Percentiles rank a stretch among this genome's conserved stretches.
These are phyloP conservation scores for Phylloporus sp. DNA, from an alignment of 768 basidiomycete species.

Conservation along the genomic window DNA sequence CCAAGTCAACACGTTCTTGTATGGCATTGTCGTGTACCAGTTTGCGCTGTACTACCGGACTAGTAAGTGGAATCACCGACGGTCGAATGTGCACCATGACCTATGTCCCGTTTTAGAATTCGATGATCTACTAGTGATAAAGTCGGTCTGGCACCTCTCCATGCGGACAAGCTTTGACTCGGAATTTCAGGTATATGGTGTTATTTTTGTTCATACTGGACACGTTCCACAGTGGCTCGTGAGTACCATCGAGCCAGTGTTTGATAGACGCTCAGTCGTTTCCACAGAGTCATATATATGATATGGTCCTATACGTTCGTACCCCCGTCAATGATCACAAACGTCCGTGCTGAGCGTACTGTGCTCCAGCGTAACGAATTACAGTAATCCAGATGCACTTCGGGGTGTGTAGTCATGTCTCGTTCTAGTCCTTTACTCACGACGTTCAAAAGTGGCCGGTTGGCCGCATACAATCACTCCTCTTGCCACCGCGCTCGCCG, in stretches of 20 bases:
- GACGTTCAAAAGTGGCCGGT: conserved; percentile 30
- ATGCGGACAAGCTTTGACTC: not conserved
- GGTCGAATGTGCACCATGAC: not conserved
- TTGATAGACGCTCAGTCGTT: not conserved
- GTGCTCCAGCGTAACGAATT: conserved; percentile 12
- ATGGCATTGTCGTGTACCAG: conserved; percentile 40
- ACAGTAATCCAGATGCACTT: conserved; percentile 11
- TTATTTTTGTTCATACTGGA: conserved; percentile 16
- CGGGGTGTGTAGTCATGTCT: not conserved
- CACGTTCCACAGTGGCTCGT: conserved; percentile 19
- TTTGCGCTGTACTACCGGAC: conserved; percentile 35
- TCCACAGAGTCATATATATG: conserved; percentile 15
- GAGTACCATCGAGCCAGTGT: not conserved
- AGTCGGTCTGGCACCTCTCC: not conserved
- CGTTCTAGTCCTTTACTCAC: not conserved
- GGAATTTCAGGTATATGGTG: conserved; percentile 11
- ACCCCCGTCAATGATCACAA: not conserved
- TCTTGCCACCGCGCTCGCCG: conserved; percentile 40
- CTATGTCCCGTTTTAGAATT: conserved; percentile 3
- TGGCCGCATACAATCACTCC: conserved; percentile 52
- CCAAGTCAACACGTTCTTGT: conserved; percentile 30
- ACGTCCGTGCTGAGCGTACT: not conserved
- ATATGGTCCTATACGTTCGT: conserved; percentile 18
- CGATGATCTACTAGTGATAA: conserved; percentile 10
- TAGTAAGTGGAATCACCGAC: not conserved